Conservation (phyloP, 345 rosid genomes). For the Ceriops tagal region DNA sequence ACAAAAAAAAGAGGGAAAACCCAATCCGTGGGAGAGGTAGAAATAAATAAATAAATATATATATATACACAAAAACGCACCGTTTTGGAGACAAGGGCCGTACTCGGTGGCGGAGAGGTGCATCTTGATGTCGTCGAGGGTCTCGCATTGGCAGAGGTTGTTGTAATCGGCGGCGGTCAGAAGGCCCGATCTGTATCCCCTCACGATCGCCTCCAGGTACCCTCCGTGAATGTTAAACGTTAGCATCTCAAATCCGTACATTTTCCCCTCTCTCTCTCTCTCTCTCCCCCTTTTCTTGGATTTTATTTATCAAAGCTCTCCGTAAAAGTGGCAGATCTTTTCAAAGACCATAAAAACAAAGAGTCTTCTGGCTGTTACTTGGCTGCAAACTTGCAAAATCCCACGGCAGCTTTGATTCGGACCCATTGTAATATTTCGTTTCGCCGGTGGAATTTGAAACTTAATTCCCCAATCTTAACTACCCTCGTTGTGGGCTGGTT, state of each 20-base stretch:
- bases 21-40: not conserved
- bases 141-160: slow-evolving; percentile 94
- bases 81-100: slow-evolving; percentile 93
- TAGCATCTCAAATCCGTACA: slow-evolving; percentile 99
- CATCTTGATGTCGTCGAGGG: slow-evolving; percentile 98
- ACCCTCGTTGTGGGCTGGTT: too few relatives aligned
- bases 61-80: slow-evolving; percentile 30
- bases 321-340: too few relatives aligned
- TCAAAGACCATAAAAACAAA: too few relatives aligned
- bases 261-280: slow-evolving; percentile 15
- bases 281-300: not conserved
- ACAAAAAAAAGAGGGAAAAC: too few relatives aligned
- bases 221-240: slow-evolving; percentile 97
- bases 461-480: too few relatives aligned
- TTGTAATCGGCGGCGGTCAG: slow-evolving; percentile 93
- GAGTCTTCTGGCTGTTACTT: too few relatives aligned
- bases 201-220: slow-evolving; percentile 91
- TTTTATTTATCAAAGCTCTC: too few relatives aligned
- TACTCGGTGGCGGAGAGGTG: slow-evolving; percentile 98
- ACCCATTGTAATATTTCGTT: too few relatives aligned
- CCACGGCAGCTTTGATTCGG: too few relatives aligned
- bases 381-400: too few relatives aligned
- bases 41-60: not conserved
- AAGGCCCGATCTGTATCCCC: slow-evolving; percentile 90
- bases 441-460: too few relatives aligned